Conservation (phyloP, 2,329 filamentous ascomycete genomes). For the Colletotrichum endophyticum region DNA sequence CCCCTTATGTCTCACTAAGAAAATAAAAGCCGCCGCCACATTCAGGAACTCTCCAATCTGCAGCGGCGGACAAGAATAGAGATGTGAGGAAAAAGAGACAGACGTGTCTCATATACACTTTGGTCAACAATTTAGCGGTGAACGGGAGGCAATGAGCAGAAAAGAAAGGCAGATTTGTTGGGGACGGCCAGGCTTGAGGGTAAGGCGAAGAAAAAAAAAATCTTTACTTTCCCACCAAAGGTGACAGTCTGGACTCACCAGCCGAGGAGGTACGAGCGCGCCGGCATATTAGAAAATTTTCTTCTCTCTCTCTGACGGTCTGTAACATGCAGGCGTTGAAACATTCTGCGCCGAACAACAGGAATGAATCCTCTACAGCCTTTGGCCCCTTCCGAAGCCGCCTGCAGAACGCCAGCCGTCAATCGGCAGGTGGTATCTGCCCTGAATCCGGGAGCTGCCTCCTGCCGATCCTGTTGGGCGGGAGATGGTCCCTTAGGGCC, state of each 20-base stretch:
- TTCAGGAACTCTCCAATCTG: neutral
- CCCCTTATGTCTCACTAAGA: neutral
- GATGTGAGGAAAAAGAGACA: neutral
- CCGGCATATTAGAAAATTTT: neutral
- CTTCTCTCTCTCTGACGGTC: neutral
- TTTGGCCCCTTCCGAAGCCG: neutral
- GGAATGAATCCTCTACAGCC: neutral
- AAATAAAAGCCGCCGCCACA: neutral
- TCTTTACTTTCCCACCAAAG: neutral
- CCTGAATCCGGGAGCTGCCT: conserved; percentile 6
- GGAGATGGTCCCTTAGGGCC: neutral
- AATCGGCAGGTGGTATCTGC: neutral
- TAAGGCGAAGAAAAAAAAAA: neutral
- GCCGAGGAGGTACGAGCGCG: neutral
- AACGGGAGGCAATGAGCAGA: neutral
- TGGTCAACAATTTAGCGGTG: conserved; percentile 15
- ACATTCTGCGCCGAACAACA: neutral
- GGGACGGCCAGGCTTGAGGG: neutral
- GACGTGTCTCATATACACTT: neutral
- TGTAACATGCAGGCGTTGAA: neutral
- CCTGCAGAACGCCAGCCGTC: neutral
- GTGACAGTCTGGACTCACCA: neutral
- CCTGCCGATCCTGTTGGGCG: conserved; percentile 17
- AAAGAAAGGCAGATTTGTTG: conserved; percentile 7
- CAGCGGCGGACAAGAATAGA: neutral